phyloP scores from a whole-genome alignment of 2,329 filamentous ascomycete genomes.

The Penicillium corylophilum region DNA sequence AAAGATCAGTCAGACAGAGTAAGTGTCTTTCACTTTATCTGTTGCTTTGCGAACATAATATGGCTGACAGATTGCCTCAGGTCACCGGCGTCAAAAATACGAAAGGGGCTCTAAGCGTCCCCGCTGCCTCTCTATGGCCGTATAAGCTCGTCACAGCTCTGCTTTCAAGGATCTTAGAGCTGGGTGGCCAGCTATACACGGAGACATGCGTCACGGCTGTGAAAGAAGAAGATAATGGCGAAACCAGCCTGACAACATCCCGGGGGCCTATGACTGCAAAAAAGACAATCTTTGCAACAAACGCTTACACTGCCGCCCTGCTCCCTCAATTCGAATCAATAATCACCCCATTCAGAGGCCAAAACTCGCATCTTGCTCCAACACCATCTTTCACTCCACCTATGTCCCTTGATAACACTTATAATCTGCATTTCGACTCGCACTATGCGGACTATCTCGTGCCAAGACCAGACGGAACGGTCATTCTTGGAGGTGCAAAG shows the following conservation, averaged over 20 bases:
- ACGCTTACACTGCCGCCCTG: conserved; percentile 76
- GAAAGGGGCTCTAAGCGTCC: conserved; percentile 32
- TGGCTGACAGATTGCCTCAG: conserved; percentile 1
- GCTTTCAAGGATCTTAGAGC: neutral
- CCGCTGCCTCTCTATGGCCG: conserved; percentile 50
- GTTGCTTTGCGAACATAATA: too few species aligned
- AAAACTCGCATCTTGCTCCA: conserved; percentile 33
- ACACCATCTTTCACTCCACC: conserved; percentile 19
- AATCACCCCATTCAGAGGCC: conserved; percentile 72
- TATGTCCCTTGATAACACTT: conserved; percentile 47
- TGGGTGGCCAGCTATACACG: neutral
- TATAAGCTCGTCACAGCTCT: conserved; percentile 63
- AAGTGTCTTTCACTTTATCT: too few species aligned
- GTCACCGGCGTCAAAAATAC: conserved; percentile 37
- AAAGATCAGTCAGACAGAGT: neutral
- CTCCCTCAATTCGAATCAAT: conserved; percentile 67
- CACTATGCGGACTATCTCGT: conserved; percentile 63
- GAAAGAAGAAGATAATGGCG: neutral
- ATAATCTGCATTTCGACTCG: conserved; percentile 55
- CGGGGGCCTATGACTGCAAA: conserved; percentile 64
- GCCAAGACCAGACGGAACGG: conserved; percentile 50
- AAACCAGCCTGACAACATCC: conserved; percentile 24
- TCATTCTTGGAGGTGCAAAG: conserved; percentile 63
- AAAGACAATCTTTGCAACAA: conserved; percentile 76
- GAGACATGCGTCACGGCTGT: neutral